Base-by-base conservation (phyloP, 192 early-diverging fungal genomes). In the Dimargaris xerosporica region DNA sequence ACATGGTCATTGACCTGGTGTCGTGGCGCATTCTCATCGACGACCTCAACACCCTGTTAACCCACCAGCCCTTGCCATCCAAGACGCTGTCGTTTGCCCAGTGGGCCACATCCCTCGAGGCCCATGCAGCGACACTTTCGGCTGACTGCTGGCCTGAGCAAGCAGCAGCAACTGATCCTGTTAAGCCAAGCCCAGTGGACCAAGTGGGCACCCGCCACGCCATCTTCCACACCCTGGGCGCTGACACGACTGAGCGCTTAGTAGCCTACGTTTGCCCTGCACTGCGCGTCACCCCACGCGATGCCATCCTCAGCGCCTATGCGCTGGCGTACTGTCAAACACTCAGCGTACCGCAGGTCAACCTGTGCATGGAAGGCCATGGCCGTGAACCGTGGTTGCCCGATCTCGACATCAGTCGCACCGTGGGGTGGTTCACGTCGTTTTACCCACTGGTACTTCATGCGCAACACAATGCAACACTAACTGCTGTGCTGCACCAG, bases 21-120 rank as follows among this genome's bases (percentile, higher is more conserved):
- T 69, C 70, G 6, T 71, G 70, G 70, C 65, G 70, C 28, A 64
- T 71, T 45, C 43, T 71, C 53, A 42, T 71, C n/a, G 70, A 71
- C 30, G 66, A 71, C 59, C 42, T 71, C 5, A 30, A 66, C 23
- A 66, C 62, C 21, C 31, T 69, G 16, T 23, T 61, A 52, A 25
- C 13, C 15, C 54, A 48, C 23, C 29, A 46, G n/a, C 29, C 65
- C 2, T 42, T 70, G 28, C 65, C 65, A 9, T 25, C 64, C 28
- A 70, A 63, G 39, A 55, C 65, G 19, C 45, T 55, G 41, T 64
- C 69, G 0, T 70, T 67, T 61, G 65, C 64, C 28, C 5, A 4
- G 23, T 70, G 69, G 69, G 31, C 60, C 5, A n/a, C 16, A 5
- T 11, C 34, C 5, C 26, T 60, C n/a, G 58, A 60, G 19, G 58